Conservation (phyloP, 108 stramenopile species). For the Skeletonema menzelii region DNA sequence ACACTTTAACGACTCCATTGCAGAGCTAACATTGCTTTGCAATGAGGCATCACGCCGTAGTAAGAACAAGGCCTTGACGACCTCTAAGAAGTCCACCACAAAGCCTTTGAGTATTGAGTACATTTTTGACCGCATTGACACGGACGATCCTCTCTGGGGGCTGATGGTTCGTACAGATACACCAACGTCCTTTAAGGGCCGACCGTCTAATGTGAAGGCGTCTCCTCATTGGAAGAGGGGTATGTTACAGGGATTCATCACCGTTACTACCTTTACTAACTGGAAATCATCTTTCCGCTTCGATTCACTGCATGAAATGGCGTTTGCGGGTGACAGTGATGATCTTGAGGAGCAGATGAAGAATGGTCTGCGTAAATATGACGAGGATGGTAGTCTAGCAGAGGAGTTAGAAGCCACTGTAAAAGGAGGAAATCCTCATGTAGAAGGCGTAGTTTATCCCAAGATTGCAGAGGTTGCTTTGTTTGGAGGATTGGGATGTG, state of each 20-base stretch:
- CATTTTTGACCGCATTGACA: slow-evolving; percentile 90
- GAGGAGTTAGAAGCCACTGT: slow-evolving; percentile 68
- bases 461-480: slow-evolving; percentile 88
- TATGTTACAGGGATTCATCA: slow-evolving; percentile 89
- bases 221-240: slow-evolving; percentile 55
- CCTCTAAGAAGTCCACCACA: slow-evolving; percentile 14
- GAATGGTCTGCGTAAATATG: slow-evolving; percentile 52
- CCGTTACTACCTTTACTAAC: slow-evolving; percentile 89
- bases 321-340: slow-evolving; percentile 70
- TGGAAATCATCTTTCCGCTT: slow-evolving; percentile 90
- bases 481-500: slow-evolving; percentile 75
- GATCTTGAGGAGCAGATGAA: slow-evolving; percentile 44
- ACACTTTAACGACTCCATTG: slow-evolving; percentile 78
- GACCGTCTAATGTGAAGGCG: slow-evolving; percentile 23
- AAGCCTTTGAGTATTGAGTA: slow-evolving; percentile 91
- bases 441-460: slow-evolving; percentile 92
- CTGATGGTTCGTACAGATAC: slow-evolving; percentile 67
- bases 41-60: slow-evolving; percentile 84
- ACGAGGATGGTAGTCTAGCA: slow-evolving; percentile 65
- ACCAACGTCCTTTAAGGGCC: slow-evolving; percentile 28
- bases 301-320: slow-evolving; percentile 79
- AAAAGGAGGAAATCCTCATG: slow-evolving; percentile 83
- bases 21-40: slow-evolving; percentile 85
- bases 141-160: slow-evolving; percentile 88
- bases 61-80: not conserved